A percentile compares a stretch with the other conserved stretches of the same genome.
phyloP scores from a whole-genome alignment of 805 yeast species.

The Komagataella phaffii region DNA sequence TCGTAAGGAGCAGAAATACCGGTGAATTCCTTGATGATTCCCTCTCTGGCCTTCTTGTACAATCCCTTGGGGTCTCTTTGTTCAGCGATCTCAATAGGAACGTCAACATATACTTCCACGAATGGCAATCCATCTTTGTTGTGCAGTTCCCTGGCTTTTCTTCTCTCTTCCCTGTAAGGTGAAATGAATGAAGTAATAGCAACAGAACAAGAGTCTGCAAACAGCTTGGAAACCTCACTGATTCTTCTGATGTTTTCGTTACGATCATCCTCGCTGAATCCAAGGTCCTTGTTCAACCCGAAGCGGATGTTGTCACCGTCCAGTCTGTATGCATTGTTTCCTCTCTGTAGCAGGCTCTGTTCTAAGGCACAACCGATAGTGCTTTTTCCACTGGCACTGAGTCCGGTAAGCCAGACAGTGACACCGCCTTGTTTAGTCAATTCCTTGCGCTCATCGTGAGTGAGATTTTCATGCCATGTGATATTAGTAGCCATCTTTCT shows the following conservation, averaged over 20 bases:
- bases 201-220: constrained; percentile 84
- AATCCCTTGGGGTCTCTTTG: constrained; percentile 95
- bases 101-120: constrained; percentile 85
- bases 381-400: constrained; percentile 90
- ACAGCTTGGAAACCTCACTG: constrained; percentile 85
- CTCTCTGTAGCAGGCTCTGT: constrained; percentile 58
- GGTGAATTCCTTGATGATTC: constrained; percentile 85
- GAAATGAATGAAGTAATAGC: constrained; percentile 88
- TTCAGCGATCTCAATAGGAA: constrained; percentile 90
- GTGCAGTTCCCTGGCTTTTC: constrained; percentile 76
- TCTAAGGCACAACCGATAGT: constrained; percentile 94
- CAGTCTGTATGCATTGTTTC: constrained; percentile 68
- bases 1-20: constrained; percentile 96
- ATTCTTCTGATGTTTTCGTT: constrained; percentile 93
- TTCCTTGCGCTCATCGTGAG: constrained; percentile 65
- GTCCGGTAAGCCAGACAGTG: constrained; percentile 91
- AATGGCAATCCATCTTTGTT: constrained; percentile 64
- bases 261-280: constrained; percentile 83
- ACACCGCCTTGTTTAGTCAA: constrained; percentile 74
- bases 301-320: constrained; percentile 94
- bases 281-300: constrained; percentile 90
- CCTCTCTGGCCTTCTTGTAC: constrained; percentile 94
- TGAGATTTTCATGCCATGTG: constrained; percentile 90
- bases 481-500: constrained; percentile 78
- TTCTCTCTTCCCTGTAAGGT: constrained; percentile 80